Conservation (phyloP, 805 yeast species). For the Trichomonascus vanleenenianus region DNA sequence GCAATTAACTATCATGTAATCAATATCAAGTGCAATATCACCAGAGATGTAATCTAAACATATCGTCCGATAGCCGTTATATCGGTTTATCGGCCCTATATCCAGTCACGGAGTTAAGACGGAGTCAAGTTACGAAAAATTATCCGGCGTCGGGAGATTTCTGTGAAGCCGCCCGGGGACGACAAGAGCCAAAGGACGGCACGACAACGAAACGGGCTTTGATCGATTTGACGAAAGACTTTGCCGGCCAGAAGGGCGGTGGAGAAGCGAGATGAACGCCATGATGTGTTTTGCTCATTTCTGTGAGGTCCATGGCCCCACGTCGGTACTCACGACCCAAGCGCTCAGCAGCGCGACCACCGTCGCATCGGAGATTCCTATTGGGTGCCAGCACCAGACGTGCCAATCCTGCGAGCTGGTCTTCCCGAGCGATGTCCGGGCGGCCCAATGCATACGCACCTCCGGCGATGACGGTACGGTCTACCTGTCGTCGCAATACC, state of each 20-base stretch:
- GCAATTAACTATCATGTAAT: too few relatives aligned
- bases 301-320: conserved; percentile 28
- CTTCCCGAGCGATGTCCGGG: conserved; percentile 11
- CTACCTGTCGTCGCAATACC: conserved; percentile 20
- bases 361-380: conserved; percentile 9
- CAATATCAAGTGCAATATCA: too few relatives aligned
- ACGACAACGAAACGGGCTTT: too few relatives aligned
- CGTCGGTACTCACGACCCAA: conserved; percentile 24
- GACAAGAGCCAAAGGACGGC: too few relatives aligned
- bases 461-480: not conserved
- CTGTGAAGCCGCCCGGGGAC: not conserved
- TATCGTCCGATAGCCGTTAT: too few relatives aligned
- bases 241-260: too few relatives aligned
- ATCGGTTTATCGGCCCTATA: too few relatives aligned
- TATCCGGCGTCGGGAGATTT: not conserved
- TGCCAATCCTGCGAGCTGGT: conserved; percentile 20
- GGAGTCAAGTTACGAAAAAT: not conserved
- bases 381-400: conserved; percentile 4
- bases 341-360: conserved; percentile 10
- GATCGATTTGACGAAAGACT: too few relatives aligned
- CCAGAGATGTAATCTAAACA: too few relatives aligned
- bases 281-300: conserved; percentile 25
- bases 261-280: not conserved
- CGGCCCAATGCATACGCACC: conserved; percentile 4
- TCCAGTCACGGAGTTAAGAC: too few relatives aligned